Base-by-base conservation (phyloP, 2,329 filamentous ascomycete genomes). In the Cladophialophora immunda region DNA sequence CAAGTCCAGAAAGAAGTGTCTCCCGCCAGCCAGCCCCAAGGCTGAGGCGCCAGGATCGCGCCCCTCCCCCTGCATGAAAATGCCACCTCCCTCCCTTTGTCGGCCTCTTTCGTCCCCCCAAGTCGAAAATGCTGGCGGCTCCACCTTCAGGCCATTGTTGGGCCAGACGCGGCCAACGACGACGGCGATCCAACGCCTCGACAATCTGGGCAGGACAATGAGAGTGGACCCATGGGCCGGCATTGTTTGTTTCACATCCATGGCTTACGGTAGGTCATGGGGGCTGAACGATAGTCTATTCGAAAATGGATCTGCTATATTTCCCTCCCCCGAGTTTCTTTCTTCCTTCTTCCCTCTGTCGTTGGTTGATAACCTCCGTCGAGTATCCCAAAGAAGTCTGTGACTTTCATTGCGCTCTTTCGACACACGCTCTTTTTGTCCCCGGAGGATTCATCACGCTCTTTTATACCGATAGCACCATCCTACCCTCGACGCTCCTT, bases 391-490 rank as follows among this genome's bases (percentile, higher is more conserved):
- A 66, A 41, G 38, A 68, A 70, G 70, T 71, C 70, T 70, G 70
- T 61, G 70, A 71, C 70, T 71, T 68, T 71, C 64, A 60, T 66
- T 70, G 64, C 68, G 45, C 64, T 65, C 67, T 62, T 62, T 56
- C 59, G 59, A 62, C 59, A 41, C 63, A 71, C 69, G 57, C 63
- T 71, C 69, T 58, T 61, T 71, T 68, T 50, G 50, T 66, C 70
- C 70, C 67, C 62, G 66, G 70, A 67, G 70, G 65, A 71, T 66
- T 64, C 45, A 62, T 19, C 60, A 70, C 66, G 56, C 55, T 66
- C 66, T n/a, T 70, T 34, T 57, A n/a, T 22, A 15, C 30, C 34
- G 22, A 36, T 15, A 45, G 19, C 55, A 63, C 62, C 25, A 58
- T 54, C 65, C 53, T 64, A 62, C 54, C 38, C n/a, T 52, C 57